Base-by-base conservation (phyloP, 208 protist species). In the Acanthamoeba divionensis region DNA sequence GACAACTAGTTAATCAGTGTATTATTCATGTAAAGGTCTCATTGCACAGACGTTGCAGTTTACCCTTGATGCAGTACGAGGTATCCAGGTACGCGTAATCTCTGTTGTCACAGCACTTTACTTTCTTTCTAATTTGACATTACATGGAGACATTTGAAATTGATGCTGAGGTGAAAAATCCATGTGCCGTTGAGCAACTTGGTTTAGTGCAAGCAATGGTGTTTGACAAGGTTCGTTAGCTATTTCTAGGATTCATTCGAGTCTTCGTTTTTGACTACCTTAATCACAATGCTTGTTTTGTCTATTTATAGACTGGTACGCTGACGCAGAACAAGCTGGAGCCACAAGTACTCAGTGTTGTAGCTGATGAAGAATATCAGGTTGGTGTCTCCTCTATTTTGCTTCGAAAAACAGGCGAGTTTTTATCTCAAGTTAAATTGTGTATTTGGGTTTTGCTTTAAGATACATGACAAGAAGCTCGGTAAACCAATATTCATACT, bases 1-100 rank as follows among this genome's bases (percentile, higher is more conserved):
- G n/a, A 63, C 50, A 12, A 9, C 45, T 63, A 38, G 44, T 66
- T 67, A 18, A 10, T 44, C 15, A 26, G 13, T 38, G 62, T 82
- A 60, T 60, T 33, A 0, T 1, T 57, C 26, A 9, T 26, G 10
- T 33, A 0, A 36, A 88, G 80, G 80, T 38, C 60, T 88, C 7
- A 88, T 88, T n/a, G 80, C 80, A 21, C 80, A 88, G 41, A 88
- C 80, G 9, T 62, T 88, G 6, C 80, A 88, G 31, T 88, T 88
- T 33, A 88, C 80, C n/a, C 41, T 88, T 9, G 80, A 88, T 41
- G 80, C 60, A 7, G 80, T 88, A 21, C 52, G 80, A 26, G 80
- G 80, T 5, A 71, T 88, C 31, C 80, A 88, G n/a, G n/a, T n/a
- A n/a, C n/a, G n/a, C n/a, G n/a, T n/a, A n/a, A n/a, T n/a, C n/a